Conservation (phyloP, 345 rosid species). For the Linum usitatissimum region DNA sequence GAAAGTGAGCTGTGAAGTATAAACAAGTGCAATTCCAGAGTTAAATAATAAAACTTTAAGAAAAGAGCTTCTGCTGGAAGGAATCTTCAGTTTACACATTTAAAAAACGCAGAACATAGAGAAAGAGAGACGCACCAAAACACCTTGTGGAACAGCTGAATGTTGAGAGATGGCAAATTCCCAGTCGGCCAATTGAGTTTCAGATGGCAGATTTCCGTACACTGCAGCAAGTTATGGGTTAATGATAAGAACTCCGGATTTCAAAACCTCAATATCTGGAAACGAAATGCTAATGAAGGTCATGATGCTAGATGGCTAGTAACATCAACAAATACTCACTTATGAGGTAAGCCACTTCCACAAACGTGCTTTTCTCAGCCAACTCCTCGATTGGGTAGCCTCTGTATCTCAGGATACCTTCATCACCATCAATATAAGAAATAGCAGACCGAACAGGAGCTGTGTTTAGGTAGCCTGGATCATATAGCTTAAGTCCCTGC, state of each 20-base stretch:
- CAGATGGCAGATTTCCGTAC: slow-evolving; percentile 79
- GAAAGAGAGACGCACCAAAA: slow-evolving; percentile 42
- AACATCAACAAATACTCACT: slow-evolving; percentile 24
- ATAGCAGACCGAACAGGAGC: slow-evolving; percentile 84
- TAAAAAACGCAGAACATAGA: background rate
- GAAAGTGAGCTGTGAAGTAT: background rate
- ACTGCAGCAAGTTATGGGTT: slow-evolving; percentile 28
- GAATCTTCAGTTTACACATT: background rate
- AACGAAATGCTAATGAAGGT: background rate
- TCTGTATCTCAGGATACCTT: slow-evolving; percentile 74
- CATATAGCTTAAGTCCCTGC: slow-evolving; percentile 75
- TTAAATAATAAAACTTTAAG: too few species aligned
- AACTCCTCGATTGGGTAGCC: slow-evolving; percentile 79
- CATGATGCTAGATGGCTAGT: background rate
- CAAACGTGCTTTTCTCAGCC: slow-evolving; percentile 61
- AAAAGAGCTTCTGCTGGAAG: background rate
- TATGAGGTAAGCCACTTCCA: slow-evolving; percentile 71
- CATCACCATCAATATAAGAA: slow-evolving; percentile 91
- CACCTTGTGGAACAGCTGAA: slow-evolving; percentile 93
- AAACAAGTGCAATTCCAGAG: background rate
- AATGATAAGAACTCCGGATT: too few species aligned
- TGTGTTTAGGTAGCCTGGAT: slow-evolving; percentile 88
- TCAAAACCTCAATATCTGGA: background rate
- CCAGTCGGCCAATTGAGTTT: slow-evolving; percentile 83
- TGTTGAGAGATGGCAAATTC: slow-evolving; percentile 87